Percentiles rank a stretch among this genome's conserved stretches.
Evolutionary conservation across 192 early-diverging fungal genomes (phyloP).

Genomic region (Mortierella hygrophila): DNA sequence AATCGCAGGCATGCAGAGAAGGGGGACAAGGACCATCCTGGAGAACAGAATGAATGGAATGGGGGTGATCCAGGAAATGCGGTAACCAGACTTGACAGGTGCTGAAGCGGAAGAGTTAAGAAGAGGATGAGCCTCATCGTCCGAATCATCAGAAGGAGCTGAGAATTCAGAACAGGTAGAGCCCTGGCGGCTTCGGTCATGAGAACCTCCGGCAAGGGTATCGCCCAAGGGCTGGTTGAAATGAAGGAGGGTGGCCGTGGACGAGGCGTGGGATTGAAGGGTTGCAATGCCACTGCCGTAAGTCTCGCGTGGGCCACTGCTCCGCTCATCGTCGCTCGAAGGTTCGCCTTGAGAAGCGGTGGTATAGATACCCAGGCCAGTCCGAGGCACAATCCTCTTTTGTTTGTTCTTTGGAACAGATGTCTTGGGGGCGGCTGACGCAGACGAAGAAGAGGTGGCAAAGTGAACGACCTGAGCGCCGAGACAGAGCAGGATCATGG

Average conservation of each 20-base stretch:
- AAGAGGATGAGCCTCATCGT: slow-evolving; percentile 10
- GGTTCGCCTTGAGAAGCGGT: not conserved
- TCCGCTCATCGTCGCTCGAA: slow-evolving; percentile 23
- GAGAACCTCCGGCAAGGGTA: not conserved
- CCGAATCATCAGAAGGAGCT: slow-evolving; percentile 8
- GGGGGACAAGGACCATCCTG: slow-evolving; percentile 35
- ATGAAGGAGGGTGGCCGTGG: slow-evolving; percentile 44
- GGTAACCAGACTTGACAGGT: not conserved
- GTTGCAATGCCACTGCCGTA: slow-evolving; percentile 34
- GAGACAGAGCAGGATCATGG: slow-evolving; percentile 81
- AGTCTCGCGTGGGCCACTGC: not conserved
- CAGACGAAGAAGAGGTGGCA: slow-evolving; percentile 2
- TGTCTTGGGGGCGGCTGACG: not conserved
- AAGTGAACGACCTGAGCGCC: slow-evolving; percentile 74
- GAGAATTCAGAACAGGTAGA: slow-evolving; percentile 12
- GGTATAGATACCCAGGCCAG: slow-evolving; percentile 32
- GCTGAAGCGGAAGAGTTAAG: not conserved
- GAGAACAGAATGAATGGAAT: slow-evolving; percentile 31
- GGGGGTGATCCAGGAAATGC: slow-evolving; percentile 30
- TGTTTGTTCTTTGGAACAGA: not conserved
- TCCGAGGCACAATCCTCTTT: not conserved
- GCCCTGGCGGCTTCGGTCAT: not conserved
- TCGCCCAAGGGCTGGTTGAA: slow-evolving; percentile 16
- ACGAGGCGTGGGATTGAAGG: slow-evolving; percentile 28
- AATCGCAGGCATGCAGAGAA: slow-evolving; percentile 34